Percentiles rank a stretch among this genome's conserved stretches.
phyloP scores from a whole-genome alignment of 306 rosid genomes.

The Mucuna pruriens region DNA sequence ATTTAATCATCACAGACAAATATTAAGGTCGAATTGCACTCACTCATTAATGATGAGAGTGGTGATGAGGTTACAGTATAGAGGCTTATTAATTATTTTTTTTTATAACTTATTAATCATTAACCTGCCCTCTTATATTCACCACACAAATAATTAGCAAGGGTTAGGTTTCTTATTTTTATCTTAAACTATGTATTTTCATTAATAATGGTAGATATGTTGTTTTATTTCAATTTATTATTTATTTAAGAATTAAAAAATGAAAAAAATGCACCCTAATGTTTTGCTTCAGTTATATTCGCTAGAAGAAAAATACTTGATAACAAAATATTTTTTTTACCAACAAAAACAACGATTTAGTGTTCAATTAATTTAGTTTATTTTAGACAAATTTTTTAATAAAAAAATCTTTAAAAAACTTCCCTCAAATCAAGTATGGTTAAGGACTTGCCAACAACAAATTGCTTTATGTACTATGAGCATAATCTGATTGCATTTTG shows the following conservation, averaged over 20 bases:
- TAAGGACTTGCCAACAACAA: neutral
- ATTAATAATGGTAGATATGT: neutral
- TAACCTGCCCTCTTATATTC: neutral
- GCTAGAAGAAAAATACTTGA: too few relatives aligned
- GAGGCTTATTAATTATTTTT: neutral
- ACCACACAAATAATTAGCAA: neutral
- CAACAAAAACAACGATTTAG: too few relatives aligned
- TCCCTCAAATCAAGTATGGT: too few relatives aligned
- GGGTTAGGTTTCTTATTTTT: neutral
- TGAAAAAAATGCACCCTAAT: too few relatives aligned
- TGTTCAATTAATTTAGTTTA: too few relatives aligned
- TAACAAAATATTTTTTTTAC: too few relatives aligned
- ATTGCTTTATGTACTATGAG: neutral
- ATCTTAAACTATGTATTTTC: neutral
- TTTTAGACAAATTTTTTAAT: too few relatives aligned
- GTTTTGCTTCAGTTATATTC: too few relatives aligned
- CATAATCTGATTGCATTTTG: conserved; percentile 5
- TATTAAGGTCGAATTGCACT: neutral
- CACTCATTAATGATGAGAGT: neutral
- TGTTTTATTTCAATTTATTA: too few relatives aligned
- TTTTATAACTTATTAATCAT: too few relatives aligned
- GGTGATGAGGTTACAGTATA: neutral
- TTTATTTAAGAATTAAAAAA: too few relatives aligned
- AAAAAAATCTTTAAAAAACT: too few relatives aligned
- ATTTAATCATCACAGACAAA: neutral